phyloP scores from a whole-genome alignment of 805 yeast species.

The Blastobotrys attinorum region DNA sequence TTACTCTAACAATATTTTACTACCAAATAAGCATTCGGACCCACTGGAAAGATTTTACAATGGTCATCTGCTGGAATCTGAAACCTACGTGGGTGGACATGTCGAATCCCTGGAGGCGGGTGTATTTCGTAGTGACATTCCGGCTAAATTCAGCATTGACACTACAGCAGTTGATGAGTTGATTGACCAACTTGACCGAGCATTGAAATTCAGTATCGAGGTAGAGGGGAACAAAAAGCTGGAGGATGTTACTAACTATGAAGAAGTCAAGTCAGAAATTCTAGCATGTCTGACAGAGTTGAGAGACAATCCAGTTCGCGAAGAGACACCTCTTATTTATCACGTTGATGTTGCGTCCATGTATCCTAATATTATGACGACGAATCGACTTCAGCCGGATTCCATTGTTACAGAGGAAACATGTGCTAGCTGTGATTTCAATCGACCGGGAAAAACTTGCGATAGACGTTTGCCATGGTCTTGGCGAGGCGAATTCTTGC shows the following conservation, averaged over 20 bases:
- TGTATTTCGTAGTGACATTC: constrained; percentile 85
- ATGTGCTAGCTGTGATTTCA: constrained; percentile 96
- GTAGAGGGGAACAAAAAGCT: constrained; percentile 68
- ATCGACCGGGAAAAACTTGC: constrained; percentile 88
- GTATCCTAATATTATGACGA: constrained; percentile 98
- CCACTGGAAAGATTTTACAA: constrained; percentile 92
- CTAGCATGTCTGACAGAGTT: constrained; percentile 48
- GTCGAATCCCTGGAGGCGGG: constrained; percentile 98
- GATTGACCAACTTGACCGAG: constrained; percentile 59
- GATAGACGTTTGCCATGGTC: constrained; percentile 92
- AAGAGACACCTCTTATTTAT: constrained; percentile 79
- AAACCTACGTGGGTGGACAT: constrained; percentile 98
- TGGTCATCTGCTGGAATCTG: constrained; percentile 89
- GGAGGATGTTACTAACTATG: constrained; percentile 74
- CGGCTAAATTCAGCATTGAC: constrained; percentile 67
- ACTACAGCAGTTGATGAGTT: constrained; percentile 78
- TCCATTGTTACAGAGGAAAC: constrained; percentile 92
- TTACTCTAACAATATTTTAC: constrained; percentile 59
- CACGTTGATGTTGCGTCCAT: constrained; percentile 99
- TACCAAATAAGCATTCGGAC: constrained; percentile 91
- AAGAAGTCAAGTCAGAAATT: constrained; percentile 61
- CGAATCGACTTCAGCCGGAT: constrained; percentile 95
- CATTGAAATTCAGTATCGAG: constrained; percentile 73
- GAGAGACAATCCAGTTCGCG: constrained; percentile 52
- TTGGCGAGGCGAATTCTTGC: constrained; percentile 96